Conservation (phyloP, 306 rosid genomes). For the Vigna mungo region DNA sequence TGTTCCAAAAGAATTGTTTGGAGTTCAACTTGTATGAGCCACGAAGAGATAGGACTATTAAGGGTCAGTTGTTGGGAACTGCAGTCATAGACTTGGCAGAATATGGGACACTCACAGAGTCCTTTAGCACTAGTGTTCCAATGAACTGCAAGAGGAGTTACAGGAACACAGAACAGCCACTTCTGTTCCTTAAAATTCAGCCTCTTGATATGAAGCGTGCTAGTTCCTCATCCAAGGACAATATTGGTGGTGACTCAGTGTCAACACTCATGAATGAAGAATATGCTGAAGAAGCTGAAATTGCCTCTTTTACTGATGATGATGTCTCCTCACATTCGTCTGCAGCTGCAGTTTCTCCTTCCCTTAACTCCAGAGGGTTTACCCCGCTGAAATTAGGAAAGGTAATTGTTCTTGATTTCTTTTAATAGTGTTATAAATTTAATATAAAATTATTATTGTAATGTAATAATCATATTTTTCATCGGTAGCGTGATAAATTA, state of each 20-base stretch:
- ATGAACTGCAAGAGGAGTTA: constrained; percentile 80
- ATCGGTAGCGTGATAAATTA: neutral
- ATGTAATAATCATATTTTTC: neutral
- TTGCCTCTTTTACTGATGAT: constrained; percentile 76
- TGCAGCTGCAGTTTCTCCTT: constrained; percentile 45
- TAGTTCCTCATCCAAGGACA: constrained; percentile 55
- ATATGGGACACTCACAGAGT: constrained; percentile 66
- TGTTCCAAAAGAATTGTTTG: constrained; percentile 72
- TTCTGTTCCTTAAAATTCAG: constrained; percentile 65
- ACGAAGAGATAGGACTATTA: constrained; percentile 67
- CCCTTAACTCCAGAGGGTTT: constrained; percentile 46
- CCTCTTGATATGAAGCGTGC: constrained; percentile 54
- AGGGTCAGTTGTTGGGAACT: constrained; percentile 78
- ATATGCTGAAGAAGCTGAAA: constrained; percentile 72
- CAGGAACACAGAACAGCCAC: constrained; percentile 73
- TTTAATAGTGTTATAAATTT: neutral
- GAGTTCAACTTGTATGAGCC: constrained; percentile 77
- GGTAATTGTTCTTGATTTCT: constrained; percentile 50
- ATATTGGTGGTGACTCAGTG: constrained; percentile 65
- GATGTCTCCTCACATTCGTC: constrained; percentile 82
- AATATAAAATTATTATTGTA: neutral
- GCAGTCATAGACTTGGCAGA: constrained; percentile 72
- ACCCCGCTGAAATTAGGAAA: constrained; percentile 49
- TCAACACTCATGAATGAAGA: constrained; percentile 69
- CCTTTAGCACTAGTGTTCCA: constrained; percentile 45